Percentiles rank a stretch among this genome's conserved stretches.
phyloP scores from a whole-genome alignment of 2,329 filamentous ascomycete genomes.

The Acarospora socialis region DNA sequence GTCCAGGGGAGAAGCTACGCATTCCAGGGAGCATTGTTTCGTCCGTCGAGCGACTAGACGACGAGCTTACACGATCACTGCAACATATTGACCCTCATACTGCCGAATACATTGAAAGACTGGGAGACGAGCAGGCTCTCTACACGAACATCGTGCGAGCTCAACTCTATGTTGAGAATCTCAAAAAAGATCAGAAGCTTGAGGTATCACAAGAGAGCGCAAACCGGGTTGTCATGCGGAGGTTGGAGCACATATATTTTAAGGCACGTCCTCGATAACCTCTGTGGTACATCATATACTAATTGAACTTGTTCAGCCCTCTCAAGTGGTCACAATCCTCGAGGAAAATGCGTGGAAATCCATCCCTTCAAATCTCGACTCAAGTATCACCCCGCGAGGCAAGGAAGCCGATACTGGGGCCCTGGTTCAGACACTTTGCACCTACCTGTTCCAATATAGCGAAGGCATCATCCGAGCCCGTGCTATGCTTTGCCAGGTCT shows the following conservation, averaged over 20 bases:
- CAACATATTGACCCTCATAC: slow-evolving; percentile 98
- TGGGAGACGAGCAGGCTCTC: slow-evolving; percentile 77
- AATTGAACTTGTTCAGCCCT: slow-evolving; percentile 41
- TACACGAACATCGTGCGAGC: slow-evolving; percentile 88
- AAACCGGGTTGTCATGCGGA: slow-evolving; percentile 85
- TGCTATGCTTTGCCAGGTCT: slow-evolving; percentile 96
- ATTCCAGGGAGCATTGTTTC: slow-evolving; percentile 92
- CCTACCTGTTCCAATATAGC: slow-evolving; percentile 86
- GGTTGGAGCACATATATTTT: slow-evolving; percentile 97
- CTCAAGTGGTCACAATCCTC: slow-evolving; percentile 81
- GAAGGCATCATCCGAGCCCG: slow-evolving; percentile 92
- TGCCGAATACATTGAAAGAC: slow-evolving; percentile 91
- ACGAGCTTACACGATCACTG: slow-evolving; percentile 92
- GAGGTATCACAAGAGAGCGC: slow-evolving; percentile 71
- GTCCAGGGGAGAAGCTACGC: slow-evolving; percentile 63
- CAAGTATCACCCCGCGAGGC: slow-evolving; percentile 62
- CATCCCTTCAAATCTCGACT: slow-evolving; percentile 56
- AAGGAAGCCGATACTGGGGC: slow-evolving; percentile 53
- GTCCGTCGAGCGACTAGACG: slow-evolving; percentile 85
- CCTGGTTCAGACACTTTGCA: slow-evolving; percentile 78
- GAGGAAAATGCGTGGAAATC: slow-evolving; percentile 90
- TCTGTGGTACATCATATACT: too few relatives aligned
- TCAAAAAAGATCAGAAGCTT: slow-evolving; percentile 55
- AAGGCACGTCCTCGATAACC: slow-evolving; percentile 45
- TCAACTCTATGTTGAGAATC: slow-evolving; percentile 72